Conservation (phyloP, 495 filamentous ascomycete species). For the Daldinia grandis region DNA sequence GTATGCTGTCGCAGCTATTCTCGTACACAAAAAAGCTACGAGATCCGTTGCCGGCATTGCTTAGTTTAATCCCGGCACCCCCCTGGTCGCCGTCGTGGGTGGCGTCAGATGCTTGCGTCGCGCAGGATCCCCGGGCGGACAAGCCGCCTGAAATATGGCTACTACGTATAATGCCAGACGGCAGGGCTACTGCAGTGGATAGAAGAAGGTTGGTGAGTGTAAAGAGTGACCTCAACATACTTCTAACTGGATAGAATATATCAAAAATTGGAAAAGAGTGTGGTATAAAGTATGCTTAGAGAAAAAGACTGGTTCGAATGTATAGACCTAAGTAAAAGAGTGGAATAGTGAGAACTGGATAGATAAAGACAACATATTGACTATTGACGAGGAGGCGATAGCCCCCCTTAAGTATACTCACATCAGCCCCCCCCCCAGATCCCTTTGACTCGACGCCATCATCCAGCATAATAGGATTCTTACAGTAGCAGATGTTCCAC, state of each 20-base stretch:
- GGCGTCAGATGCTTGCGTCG: background rate
- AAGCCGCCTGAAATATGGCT: background rate
- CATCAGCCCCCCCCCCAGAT: background rate
- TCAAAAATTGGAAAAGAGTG: background rate
- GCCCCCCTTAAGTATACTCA: background rate
- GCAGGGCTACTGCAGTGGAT: conserved; percentile 10
- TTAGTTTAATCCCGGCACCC: conserved; percentile 28
- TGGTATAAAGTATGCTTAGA: background rate
- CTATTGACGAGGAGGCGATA: background rate
- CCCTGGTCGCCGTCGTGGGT: conserved; percentile 27
- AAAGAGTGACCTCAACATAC: conserved; percentile 24
- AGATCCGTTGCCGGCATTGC: conserved; percentile 28
- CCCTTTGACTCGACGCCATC: background rate
- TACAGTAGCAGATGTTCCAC: background rate
- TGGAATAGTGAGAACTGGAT: background rate
- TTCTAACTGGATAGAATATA: background rate
- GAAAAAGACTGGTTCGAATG: background rate
- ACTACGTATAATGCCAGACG: background rate
- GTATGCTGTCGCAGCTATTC: conserved; percentile 43
- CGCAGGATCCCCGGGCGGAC: background rate
- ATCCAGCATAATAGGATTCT: background rate
- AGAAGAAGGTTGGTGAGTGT: conserved; percentile 19
- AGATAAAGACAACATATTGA: background rate
- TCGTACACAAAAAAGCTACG: conserved; percentile 41
- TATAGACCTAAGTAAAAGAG: background rate